These are phyloP conservation scores for Mucor racemosus DNA, from an alignment of 371 early-diverging fungal genomes.

Conservation along the genomic window DNA sequence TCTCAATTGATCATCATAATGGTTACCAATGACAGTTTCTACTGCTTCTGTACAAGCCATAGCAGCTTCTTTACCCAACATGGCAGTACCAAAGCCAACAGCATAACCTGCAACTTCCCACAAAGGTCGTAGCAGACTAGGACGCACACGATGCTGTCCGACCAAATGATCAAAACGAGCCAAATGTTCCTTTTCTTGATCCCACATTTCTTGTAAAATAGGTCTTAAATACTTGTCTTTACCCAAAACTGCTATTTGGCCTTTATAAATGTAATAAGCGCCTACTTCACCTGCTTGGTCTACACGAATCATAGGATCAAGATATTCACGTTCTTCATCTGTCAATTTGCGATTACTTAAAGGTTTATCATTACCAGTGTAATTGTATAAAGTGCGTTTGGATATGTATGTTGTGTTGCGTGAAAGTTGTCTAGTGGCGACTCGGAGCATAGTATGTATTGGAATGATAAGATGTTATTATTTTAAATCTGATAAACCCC, in stretches of 20 bases:
- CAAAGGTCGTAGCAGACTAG: slow-evolving; percentile 83
- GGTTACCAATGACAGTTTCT: slow-evolving; percentile 95
- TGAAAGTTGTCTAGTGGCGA: neutral
- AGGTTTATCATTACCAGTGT: neutral
- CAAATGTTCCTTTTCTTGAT: slow-evolving; percentile 90
- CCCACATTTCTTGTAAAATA: slow-evolving; percentile 92
- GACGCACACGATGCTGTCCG: slow-evolving; percentile 79
- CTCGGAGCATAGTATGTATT: neutral
- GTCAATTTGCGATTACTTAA: slow-evolving; percentile 28
- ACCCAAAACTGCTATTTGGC: slow-evolving; percentile 87
- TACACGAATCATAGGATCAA: slow-evolving; percentile 83
- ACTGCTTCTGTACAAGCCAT: slow-evolving; percentile 99
- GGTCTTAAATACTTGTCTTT: slow-evolving; percentile 71
- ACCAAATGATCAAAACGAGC: slow-evolving; percentile 79
- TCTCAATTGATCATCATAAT: slow-evolving; percentile 93
- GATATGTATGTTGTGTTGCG: neutral
- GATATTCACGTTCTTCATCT: slow-evolving; percentile 29
- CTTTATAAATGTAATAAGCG: slow-evolving; percentile 94
- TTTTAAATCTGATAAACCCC: slow-evolving; percentile 7
- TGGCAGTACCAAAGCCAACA: slow-evolving; percentile 87
- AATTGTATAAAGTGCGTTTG: slow-evolving; percentile 14
- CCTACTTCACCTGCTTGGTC: slow-evolving; percentile 98
- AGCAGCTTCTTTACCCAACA: slow-evolving; percentile 92
- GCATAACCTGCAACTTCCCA: slow-evolving; percentile 90
- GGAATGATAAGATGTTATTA: neutral